Conservation (phyloP, 257 asterid genomes). For the Nicotiana tomentosiformis region DNA sequence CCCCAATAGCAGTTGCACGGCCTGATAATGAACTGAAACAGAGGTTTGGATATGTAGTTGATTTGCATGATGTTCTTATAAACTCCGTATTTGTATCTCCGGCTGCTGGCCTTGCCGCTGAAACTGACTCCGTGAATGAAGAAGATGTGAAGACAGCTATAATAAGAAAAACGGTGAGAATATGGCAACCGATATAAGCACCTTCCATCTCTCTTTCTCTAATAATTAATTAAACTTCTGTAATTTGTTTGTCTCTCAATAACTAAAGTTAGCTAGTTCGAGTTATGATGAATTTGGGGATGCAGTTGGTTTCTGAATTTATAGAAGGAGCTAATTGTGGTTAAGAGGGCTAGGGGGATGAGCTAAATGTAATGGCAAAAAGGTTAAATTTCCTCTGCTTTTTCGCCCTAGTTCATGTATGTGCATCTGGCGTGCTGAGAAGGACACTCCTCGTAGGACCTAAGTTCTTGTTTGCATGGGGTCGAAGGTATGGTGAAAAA, state of each 20-base stretch:
- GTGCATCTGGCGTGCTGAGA: no score
- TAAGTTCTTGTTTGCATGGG: no score
- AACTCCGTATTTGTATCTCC: constrained; percentile 30
- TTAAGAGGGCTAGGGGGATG: no score
- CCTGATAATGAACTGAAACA: constrained; percentile 54
- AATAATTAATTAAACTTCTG: background rate
- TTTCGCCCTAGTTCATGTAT: no score
- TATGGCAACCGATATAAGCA: background rate
- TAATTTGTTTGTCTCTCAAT: background rate
- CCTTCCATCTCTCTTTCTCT: constrained; percentile 26
- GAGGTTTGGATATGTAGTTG: constrained; percentile 60
- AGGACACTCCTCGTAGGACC: no score
- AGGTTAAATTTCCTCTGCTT: no score
- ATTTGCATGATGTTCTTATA: constrained; percentile 51
- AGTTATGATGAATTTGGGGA: constrained; percentile 6
- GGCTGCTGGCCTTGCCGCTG: constrained; percentile 19
- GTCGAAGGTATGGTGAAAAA: no score
- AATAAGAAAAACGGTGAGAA: constrained; percentile 15
- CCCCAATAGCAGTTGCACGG: constrained; percentile 41
- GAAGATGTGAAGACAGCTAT: constrained; percentile 10
- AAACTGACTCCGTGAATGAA: constrained; percentile 3
- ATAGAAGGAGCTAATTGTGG: background rate
- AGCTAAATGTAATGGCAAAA: no score
- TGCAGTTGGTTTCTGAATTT: background rate
- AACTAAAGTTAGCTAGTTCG: background rate